Percentiles rank a stretch among this genome's conserved stretches.
Conservation (phyloP, 2,329 filamentous ascomycete species). For the Diaporthe velutina region DNA sequence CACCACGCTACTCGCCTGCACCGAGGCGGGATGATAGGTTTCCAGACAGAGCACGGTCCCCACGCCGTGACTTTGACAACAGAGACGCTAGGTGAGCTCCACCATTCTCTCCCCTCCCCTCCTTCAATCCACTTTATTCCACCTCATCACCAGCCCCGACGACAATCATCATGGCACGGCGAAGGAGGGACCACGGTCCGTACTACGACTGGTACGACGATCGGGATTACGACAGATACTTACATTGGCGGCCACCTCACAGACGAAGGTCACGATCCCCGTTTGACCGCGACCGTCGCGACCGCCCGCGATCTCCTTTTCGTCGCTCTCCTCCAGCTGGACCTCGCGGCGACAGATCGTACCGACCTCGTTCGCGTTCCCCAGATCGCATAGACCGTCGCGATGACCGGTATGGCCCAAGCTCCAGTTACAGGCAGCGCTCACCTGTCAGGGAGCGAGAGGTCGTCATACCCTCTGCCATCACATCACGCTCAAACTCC, state of each 20-base stretch:
- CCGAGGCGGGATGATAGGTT: constrained; percentile 55
- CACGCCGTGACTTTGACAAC: constrained; percentile 54
- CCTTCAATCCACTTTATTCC: not conserved
- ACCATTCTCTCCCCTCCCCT: constrained; percentile 29
- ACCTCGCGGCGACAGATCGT: constrained; percentile 56
- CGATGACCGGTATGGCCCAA: constrained; percentile 54
- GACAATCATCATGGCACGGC: constrained; percentile 31
- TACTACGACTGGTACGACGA: not conserved
- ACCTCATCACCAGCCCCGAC: constrained; percentile 19
- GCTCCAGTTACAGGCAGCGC: constrained; percentile 58
- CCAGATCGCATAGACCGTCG: constrained; percentile 63
- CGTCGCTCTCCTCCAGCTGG: constrained; percentile 55
- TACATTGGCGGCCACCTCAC: constrained; percentile 35
- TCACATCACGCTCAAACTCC: constrained; percentile 59
- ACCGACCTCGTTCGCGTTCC: constrained; percentile 66
- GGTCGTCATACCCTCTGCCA: constrained; percentile 62
- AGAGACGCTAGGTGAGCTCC: constrained; percentile 50
- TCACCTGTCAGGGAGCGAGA: constrained; percentile 61
- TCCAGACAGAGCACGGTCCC: constrained; percentile 53
- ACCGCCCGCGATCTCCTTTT: constrained; percentile 55
- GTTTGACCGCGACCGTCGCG: constrained; percentile 62
- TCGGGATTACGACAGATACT: constrained; percentile 14
- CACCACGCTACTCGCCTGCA: constrained; percentile 52
- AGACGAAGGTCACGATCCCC: constrained; percentile 70
- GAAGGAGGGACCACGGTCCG: not conserved